Evolutionary conservation across 2,329 filamentous ascomycete genomes (phyloP).

Genomic region (Cercospora sp.): DNA sequence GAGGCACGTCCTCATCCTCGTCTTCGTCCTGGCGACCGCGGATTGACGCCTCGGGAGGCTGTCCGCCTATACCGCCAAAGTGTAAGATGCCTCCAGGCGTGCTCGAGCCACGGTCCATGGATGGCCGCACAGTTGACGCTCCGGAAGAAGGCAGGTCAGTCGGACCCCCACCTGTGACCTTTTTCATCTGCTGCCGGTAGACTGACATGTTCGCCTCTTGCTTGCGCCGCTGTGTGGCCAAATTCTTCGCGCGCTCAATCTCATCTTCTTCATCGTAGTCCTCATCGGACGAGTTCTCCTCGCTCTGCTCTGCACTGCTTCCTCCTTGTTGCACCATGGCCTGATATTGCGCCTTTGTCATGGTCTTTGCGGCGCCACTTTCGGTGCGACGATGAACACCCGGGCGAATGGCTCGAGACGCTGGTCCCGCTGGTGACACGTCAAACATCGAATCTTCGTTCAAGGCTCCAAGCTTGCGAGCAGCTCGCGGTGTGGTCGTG

Average conservation of each 20-base stretch:
- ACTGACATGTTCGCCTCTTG: constrained; percentile 88
- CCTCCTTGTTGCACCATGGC: constrained; percentile 68
- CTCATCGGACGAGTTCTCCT: constrained; percentile 57
- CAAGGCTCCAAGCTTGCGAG: constrained; percentile 13
- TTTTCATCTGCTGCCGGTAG: constrained; percentile 95
- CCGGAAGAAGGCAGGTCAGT: constrained; percentile 45
- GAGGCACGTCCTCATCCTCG: constrained; percentile 83
- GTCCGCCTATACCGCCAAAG: constrained; percentile 37
- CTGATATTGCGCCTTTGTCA: constrained; percentile 88
- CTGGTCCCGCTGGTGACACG: constrained; percentile 37
- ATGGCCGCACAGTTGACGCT: constrained; percentile 51
- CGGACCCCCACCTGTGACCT: constrained; percentile 75
- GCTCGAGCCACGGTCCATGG: constrained; percentile 55
- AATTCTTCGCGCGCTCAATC: constrained; percentile 69
- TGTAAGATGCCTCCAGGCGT: constrained; percentile 31
- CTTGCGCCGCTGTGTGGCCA: constrained; percentile 76
- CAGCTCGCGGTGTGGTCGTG: constrained; percentile 33
- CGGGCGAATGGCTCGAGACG: constrained; percentile 37
- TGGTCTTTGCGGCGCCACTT: constrained; percentile 61
- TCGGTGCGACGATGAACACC: constrained; percentile 28
- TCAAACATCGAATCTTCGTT: constrained; percentile 34
- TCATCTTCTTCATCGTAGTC: constrained; percentile 76
- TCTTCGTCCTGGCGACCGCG: constrained; percentile 54
- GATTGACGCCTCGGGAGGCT: constrained; percentile 31
- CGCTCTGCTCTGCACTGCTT: constrained; percentile 42